Evolutionary conservation across 352 stramenopile species (phyloP), one percentile per base, ranked within the genome.

Genomic region (Sclerospora graminicola): DNA sequence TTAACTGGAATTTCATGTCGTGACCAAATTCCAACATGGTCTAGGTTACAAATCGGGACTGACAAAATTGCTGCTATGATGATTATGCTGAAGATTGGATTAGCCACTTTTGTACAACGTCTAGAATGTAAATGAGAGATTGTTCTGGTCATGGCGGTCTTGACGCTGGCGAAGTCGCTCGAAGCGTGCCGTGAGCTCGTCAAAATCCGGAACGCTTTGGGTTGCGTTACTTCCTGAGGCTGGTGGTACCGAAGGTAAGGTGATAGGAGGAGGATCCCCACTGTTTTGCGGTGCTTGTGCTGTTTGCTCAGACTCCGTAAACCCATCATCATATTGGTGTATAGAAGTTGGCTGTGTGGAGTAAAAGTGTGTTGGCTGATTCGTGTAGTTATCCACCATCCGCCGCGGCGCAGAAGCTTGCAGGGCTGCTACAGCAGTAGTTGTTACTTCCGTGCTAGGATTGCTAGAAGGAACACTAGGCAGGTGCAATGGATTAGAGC

Each of bases 131-230:
- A 89, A 85, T 7, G 70, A 83, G 9, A 45, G 50, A 19, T 66
- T 70, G 34, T 68, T 63, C 33, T 66, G 55, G 48, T 74, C 70
- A 38, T 75, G 56, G 11, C 61, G 58, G 36, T 84, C 70, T 58
- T 86, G 77, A 13, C 69, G 74, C 55, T 85, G 76, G 29, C 80
- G 74, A 45, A 98, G 66, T 5, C 74, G 76, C 31, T 95, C 82
- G 57, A 98, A 98, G 18, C 88, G 82, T 8, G 85, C 86, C 1
- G 89, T 94, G 41, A 98, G 78, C 54, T 97, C 86, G 42, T 96
- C 83, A 63, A 97, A 97, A 56, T 95, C 81, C 10, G 81, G 79
- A 3, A 88, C 60, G 7, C 30, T 40, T 5, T 67, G 21, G 6
- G 21, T 26, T 6, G 21, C 78, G 15, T 74, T 68, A 7, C 53